phyloP scores from a whole-genome alignment of 331 rosid species.

The Cydonia oblonga region DNA sequence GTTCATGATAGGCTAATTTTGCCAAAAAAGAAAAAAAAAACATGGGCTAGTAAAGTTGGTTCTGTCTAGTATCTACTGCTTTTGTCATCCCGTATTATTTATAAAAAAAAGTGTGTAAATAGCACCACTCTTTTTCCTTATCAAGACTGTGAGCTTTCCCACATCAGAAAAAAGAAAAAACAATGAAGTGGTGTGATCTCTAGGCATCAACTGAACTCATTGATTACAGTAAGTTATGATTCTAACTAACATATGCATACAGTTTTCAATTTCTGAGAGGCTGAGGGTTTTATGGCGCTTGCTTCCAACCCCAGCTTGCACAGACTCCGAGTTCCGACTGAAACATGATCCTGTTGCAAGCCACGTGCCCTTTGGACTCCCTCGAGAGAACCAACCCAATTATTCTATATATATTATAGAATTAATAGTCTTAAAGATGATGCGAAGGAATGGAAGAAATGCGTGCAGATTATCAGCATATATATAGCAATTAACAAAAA shows the following conservation, averaged over 20 bases:
- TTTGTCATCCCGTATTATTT: too few species aligned
- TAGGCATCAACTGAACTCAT: not conserved
- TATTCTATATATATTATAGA: not conserved
- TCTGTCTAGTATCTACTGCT: too few species aligned
- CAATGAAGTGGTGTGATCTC: too few species aligned
- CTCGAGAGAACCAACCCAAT: slow-evolving; percentile 1
- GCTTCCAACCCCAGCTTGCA: slow-evolving; percentile 10
- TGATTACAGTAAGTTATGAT: not conserved
- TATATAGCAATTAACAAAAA: not conserved
- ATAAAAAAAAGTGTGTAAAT: too few species aligned
- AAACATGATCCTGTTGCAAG: slow-evolving; percentile 16
- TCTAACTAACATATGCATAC: not conserved
- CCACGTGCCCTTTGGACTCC: slow-evolving; percentile 22
- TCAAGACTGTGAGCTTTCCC: not conserved
- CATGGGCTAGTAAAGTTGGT: too few species aligned
- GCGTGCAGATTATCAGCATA: not conserved
- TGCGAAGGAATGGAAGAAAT: not conserved
- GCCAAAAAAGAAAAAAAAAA: not conserved
- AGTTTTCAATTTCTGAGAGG: not conserved
- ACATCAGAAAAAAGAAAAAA: too few species aligned
- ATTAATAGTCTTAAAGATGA: not conserved
- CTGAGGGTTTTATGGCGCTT: slow-evolving; percentile 17
- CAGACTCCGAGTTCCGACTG: slow-evolving; percentile 8
- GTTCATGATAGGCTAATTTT: not conserved
- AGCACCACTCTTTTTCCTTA: not conserved